Base-by-base conservation (phyloP, 495 filamentous ascomycete species). In the Xanthoparmelia taractica region DNA sequence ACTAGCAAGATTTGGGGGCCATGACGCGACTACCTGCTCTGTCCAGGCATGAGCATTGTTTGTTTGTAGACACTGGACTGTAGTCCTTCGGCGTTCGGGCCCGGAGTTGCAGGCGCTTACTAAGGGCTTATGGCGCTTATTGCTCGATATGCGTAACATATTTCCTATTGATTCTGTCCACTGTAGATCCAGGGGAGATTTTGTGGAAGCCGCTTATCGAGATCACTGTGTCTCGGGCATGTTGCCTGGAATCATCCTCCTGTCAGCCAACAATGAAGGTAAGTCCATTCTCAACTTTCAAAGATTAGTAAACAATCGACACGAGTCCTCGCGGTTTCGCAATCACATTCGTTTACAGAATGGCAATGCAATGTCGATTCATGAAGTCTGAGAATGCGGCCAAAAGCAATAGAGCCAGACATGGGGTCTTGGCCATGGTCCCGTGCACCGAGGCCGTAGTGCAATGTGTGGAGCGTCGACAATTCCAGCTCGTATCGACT, bases 391-490 rank as follows among this genome's bases (percentile, higher is more conserved):
- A 45, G 23, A 7, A 29, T 41, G 34, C 25, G 5, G 29, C 36
- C 7, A 37, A n/a, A 66, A 36, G 54, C 47, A 5, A 37, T 57
- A 17, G 18, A 18, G 23, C 43, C 43, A 7, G 56, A 60, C 34
- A 60, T 23, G 25, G n/a, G n/a, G 29, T 57, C 25, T 6, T 57
- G 27, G 63, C 33, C 13, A 33, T 67, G 36, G 65, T 61, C 8
- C 68, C 73, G 64, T 47, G 70, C 70, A 67, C 68, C 66, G 69
- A 74, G 64, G 57, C 79, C 15, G 71, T 80, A 54, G 76, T 85
- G 18, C 76, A 80, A 68, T 81, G 78, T 64, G 76, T 84, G 20
- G 79, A 82, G 15, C 70, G 76, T n/a, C n/a, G n/a, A n/a, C n/a
- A n/a, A n/a, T n/a, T 36, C 7, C 18, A 29, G 18, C 8, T 48